phyloP scores from a whole-genome alignment of 1,284 basidiomycete species.

The Phlebopus sp. region DNA sequence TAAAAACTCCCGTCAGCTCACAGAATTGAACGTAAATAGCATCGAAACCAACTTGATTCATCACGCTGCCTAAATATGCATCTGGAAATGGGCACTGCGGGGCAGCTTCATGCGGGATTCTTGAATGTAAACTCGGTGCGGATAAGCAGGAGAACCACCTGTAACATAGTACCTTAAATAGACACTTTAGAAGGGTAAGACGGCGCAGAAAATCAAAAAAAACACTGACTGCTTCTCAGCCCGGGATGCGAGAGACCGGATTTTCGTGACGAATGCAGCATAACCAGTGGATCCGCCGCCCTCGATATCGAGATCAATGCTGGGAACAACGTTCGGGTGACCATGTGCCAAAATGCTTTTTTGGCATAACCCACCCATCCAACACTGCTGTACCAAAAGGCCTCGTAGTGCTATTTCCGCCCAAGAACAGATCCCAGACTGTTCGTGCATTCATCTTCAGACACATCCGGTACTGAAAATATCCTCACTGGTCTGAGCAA shows the following conservation, averaged over 20 bases:
- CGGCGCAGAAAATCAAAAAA: slow-evolving; percentile 13
- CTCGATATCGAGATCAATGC: slow-evolving; percentile 68
- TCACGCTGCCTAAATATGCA: slow-evolving; percentile 48
- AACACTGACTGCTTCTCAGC: slow-evolving; percentile 48
- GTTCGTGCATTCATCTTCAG: slow-evolving; percentile 5
- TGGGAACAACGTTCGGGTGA: slow-evolving; percentile 19
- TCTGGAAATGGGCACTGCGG: slow-evolving; percentile 70
- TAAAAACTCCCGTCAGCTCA: too few relatives aligned
- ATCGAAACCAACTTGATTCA: slow-evolving; percentile 58
- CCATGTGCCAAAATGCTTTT: not conserved
- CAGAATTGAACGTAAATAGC: slow-evolving; percentile 64
- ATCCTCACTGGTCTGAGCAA: slow-evolving; percentile 45
- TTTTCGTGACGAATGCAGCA: slow-evolving; percentile 51
- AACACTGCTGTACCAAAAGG: slow-evolving; percentile 64
- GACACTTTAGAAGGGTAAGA: slow-evolving; percentile 1
- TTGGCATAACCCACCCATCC: slow-evolving; percentile 48
- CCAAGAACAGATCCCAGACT: slow-evolving; percentile 67
- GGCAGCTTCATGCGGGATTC: slow-evolving; percentile 31
- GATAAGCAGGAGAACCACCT: slow-evolving; percentile 30
- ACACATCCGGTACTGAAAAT: not conserved
- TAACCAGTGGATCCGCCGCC: slow-evolving; percentile 52
- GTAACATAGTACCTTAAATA: slow-evolving; percentile 52
- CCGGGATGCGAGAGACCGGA: slow-evolving; percentile 46
- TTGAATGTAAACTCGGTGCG: not conserved
- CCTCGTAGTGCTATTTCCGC: slow-evolving; percentile 43